Conservation (phyloP, 768 basidiomycete genomes). For the Sarcodon sp. region DNA sequence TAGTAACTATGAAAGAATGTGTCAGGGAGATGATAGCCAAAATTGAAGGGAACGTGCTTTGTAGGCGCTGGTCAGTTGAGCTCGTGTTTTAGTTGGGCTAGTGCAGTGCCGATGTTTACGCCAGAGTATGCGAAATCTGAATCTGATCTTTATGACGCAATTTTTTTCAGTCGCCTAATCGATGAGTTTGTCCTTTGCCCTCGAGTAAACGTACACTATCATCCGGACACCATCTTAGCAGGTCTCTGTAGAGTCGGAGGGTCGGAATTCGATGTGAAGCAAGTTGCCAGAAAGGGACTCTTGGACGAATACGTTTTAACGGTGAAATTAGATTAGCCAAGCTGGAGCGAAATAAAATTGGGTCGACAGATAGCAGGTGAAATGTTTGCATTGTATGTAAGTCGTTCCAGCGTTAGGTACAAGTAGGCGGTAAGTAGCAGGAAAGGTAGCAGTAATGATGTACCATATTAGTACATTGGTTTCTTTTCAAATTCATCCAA, state of each 20-base stretch:
- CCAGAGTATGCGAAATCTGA: slow-evolving; percentile 43
- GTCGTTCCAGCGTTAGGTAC: too few species aligned
- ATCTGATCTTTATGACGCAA: slow-evolving; percentile 33
- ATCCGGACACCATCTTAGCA: slow-evolving; percentile 42
- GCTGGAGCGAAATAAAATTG: slow-evolving; percentile 22
- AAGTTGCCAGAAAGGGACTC: slow-evolving; percentile 55
- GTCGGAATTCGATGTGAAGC: slow-evolving; percentile 68
- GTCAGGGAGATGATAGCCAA: neutral
- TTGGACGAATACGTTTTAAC: slow-evolving; percentile 44
- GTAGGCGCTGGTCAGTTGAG: slow-evolving; percentile 37
- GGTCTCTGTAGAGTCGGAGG: slow-evolving; percentile 62
- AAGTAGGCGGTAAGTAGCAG: too few species aligned
- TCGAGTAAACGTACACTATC: slow-evolving; percentile 31
- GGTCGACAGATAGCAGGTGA: neutral
- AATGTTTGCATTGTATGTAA: too few species aligned
- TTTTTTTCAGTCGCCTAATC: neutral
- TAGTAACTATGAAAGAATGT: slow-evolving; percentile 33
- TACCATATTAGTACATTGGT: too few species aligned
- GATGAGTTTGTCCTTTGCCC: neutral
- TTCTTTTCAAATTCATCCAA: too few species aligned
- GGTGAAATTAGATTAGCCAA: slow-evolving; percentile 41
- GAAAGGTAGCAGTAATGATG: too few species aligned
- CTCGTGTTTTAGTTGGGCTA: slow-evolving; percentile 33
- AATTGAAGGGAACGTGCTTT: slow-evolving; percentile 27
- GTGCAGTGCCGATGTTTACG: slow-evolving; percentile 37